Evolutionary conservation across 768 basidiomycete genomes (phyloP), one percentile per base, ranked within the genome.

Genomic region (Collybia sordida): DNA sequence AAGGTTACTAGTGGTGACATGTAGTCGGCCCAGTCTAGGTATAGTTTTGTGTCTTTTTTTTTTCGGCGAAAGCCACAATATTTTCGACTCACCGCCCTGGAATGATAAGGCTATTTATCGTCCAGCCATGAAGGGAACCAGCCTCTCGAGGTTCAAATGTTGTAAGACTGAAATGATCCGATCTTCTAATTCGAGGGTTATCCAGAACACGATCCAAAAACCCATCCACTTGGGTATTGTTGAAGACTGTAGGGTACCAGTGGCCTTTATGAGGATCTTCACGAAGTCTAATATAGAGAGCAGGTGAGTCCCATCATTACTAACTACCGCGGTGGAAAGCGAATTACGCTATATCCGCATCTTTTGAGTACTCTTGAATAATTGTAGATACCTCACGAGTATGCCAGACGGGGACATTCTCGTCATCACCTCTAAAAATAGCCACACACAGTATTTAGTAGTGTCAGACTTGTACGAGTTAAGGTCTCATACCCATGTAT

Each of bases 331-430:
- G 9, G 9, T 14, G 31, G 31, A 31, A 31, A 11, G 31, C 9
- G n/a, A 54, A 19, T 18, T 50, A 86, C 88, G 66, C 75, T 18
- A 79, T 71, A 49, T 86, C 75, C 14, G 77, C 74, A 6, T 73
- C 59, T 1, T 73, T 63, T 43, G 76, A 70, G 82, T 83, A 88
- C 2, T 80, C 71, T 52, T 78, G 76, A 23, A 94, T 53, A 15
- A 83, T 66, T 21, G 75, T 72, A 3, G 88, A 72, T 9, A 79
- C 71, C 62, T 86, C 83, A 18, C 93, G 78, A 2, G 84, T 81
- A 56, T 96, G 93, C 82, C 91, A 90, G 0, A 83, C 80, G 1
- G 93, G 92, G 3, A 97, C 94, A 53, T 97, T 95, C 34, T 85
- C 81, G 61, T 97, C 94, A 31, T 73, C 72, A 2, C 87, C 88